phyloP scores from a whole-genome alignment of 2,329 filamentous ascomycete species.

The Penicillium sp. region DNA sequence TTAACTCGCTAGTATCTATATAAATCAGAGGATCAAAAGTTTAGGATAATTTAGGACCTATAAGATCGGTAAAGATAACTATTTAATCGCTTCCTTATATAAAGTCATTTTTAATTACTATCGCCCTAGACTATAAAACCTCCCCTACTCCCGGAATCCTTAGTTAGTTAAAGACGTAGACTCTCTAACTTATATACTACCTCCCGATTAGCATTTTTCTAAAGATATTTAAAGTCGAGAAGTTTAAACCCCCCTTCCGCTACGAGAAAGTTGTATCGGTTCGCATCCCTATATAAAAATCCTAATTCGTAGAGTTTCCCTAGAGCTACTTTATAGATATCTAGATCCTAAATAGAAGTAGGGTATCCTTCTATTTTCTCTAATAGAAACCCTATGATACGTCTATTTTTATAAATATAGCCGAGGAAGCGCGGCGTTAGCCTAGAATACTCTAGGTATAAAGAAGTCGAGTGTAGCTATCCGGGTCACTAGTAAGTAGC shows the following conservation, averaged over 20 bases:
- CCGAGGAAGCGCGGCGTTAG: constrained; percentile 37
- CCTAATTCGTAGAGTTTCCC: constrained; percentile 13
- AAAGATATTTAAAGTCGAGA: neutral
- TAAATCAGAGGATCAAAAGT: too few relatives aligned
- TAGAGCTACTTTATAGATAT: constrained; percentile 24
- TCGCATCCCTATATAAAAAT: constrained; percentile 39
- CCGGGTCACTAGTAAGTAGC: too few relatives aligned
- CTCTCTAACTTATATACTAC: constrained; percentile 26
- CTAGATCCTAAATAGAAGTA: constrained; percentile 16
- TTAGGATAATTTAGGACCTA: too few relatives aligned
- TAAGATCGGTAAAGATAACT: neutral
- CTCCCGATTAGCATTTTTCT: constrained; percentile 17
- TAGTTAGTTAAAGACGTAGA: constrained; percentile 29
- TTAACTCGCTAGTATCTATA: too few relatives aligned
- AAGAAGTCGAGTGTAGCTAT: too few relatives aligned
- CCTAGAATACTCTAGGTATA: constrained; percentile 24
- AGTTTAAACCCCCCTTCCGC: neutral
- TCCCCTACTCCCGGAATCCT: constrained; percentile 33
- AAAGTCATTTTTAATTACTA: neutral
- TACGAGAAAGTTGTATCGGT: constrained; percentile 42
- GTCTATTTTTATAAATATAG: constrained; percentile 22
- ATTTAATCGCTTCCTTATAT: neutral
- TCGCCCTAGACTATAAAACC: neutral
- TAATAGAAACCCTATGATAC: constrained; percentile 38
- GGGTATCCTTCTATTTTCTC: constrained; percentile 33